Evolutionary conservation across 805 yeast species (phyloP).

Genomic region (Sugiyamaella floridensis): DNA sequence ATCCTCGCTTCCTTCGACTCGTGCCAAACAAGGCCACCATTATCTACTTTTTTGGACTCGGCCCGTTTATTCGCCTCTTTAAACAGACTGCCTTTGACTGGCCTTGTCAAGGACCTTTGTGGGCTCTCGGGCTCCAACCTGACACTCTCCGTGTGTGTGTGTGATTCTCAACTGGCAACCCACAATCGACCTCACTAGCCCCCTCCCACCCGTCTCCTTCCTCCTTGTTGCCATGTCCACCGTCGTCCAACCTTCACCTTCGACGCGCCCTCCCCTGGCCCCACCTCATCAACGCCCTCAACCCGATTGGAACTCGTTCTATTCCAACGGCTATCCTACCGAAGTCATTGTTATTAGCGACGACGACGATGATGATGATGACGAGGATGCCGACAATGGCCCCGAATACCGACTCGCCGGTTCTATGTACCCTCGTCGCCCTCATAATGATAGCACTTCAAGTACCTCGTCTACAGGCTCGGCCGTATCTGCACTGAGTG

Average conservation of each 20-base stretch:
- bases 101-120: no score
- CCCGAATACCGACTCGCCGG: neutral
- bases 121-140: no score
- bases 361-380: conserved; percentile 19
- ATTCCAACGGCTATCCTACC: conserved; percentile 27
- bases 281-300: conserved; percentile 9
- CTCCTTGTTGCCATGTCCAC: conserved; percentile 13
- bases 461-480: neutral
- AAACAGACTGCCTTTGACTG: no score
- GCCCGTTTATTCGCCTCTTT: no score
- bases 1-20: no score
- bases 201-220: no score
- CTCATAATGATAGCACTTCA: neutral
- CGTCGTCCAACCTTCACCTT: conserved; percentile 15
- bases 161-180: no score
- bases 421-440: conserved; percentile 3
- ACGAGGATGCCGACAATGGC: neutral
- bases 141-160: no score
- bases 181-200: no score
- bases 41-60: conserved; percentile 2
- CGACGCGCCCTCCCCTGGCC: neutral
- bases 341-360: conserved; percentile 31
- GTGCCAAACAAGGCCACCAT: conserved; percentile 13
- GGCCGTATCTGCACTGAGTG: neutral
- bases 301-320: conserved; percentile 41